A percentile compares a stretch with the other conserved stretches of the same genome.
phyloP scores from a whole-genome alignment of 192 early-diverging fungal species.

The Linnemannia hyalina region DNA sequence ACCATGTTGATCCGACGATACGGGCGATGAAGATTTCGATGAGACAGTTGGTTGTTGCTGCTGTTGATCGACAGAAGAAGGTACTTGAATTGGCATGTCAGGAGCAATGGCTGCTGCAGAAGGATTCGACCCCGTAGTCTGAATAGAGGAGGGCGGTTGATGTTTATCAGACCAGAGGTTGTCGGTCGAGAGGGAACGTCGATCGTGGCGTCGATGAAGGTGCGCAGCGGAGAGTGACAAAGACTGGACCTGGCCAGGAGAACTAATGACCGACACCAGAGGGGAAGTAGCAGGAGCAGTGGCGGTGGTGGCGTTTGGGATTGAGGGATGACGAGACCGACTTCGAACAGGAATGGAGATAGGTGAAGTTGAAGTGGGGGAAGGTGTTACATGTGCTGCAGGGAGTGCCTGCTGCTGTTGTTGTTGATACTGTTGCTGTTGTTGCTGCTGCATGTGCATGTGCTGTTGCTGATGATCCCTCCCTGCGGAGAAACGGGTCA shows the following conservation, averaged over 20 bases:
- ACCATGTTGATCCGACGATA: background rate
- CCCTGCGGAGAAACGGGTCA: constrained; percentile 1
- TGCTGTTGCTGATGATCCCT: background rate
- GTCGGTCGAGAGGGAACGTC: constrained; percentile 38
- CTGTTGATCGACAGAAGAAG: background rate
- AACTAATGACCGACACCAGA: background rate
- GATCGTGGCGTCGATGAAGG: background rate
- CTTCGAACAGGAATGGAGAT: constrained; percentile 14
- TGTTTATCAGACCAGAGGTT: constrained; percentile 9
- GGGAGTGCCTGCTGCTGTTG: background rate
- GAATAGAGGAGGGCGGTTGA: background rate
- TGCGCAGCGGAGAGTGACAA: constrained; percentile 5
- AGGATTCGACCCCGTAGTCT: background rate
- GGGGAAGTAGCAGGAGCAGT: background rate
- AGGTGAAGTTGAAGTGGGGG: background rate
- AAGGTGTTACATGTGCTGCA: background rate
- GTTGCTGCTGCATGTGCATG: background rate
- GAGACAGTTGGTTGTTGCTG: background rate
- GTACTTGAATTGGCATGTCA: background rate
- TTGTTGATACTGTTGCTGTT: background rate
- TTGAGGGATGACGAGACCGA: background rate
- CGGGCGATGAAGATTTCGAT: background rate
- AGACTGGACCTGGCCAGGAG: background rate
- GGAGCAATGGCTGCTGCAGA: background rate
- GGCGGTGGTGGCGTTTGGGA: background rate